phyloP scores from a whole-genome alignment of 371 early-diverging fungal species.

The Paraphysoderma sedebokerense region DNA sequence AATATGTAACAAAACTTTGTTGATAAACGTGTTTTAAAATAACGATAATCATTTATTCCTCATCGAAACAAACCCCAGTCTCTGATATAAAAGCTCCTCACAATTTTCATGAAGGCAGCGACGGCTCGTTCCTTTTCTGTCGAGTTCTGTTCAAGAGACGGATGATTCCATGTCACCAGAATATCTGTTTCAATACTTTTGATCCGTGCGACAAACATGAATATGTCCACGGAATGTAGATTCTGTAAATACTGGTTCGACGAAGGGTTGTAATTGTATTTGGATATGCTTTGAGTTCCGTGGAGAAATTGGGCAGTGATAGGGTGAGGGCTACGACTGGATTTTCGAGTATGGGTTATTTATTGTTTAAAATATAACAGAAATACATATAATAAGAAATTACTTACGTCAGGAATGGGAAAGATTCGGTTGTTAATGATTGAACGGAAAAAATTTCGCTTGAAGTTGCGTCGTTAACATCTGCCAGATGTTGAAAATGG shows the following conservation, averaged over 20 bases:
- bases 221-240: slow-evolving; percentile 41
- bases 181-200: slow-evolving; percentile 45
- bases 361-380: background rate
- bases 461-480: slow-evolving; percentile 52
- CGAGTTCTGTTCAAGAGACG: slow-evolving; percentile 22
- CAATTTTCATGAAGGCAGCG: slow-evolving; percentile 20
- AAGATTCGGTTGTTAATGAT: slow-evolving; percentile 9
- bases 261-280: background rate
- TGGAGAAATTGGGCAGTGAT: slow-evolving; percentile 9
- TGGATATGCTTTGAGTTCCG: slow-evolving; percentile 11
- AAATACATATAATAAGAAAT: background rate
- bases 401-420: slow-evolving; percentile 37
- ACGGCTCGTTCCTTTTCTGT: slow-evolving; percentile 19
- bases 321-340: background rate
- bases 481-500: slow-evolving; percentile 61
- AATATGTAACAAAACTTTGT: too few relatives aligned
- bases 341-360: background rate
- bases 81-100: slow-evolving; percentile 22
- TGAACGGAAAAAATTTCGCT: slow-evolving; percentile 14
- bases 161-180: slow-evolving; percentile 51
- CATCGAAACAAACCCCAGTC: slow-evolving; percentile 43
- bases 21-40: too few relatives aligned
- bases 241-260: slow-evolving; percentile 15
- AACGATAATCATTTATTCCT: too few relatives aligned
- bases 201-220: slow-evolving; percentile 46